Evolutionary conservation across 2,329 filamentous ascomycete species (phyloP).

Genomic region (Helotiales sp.): DNA sequence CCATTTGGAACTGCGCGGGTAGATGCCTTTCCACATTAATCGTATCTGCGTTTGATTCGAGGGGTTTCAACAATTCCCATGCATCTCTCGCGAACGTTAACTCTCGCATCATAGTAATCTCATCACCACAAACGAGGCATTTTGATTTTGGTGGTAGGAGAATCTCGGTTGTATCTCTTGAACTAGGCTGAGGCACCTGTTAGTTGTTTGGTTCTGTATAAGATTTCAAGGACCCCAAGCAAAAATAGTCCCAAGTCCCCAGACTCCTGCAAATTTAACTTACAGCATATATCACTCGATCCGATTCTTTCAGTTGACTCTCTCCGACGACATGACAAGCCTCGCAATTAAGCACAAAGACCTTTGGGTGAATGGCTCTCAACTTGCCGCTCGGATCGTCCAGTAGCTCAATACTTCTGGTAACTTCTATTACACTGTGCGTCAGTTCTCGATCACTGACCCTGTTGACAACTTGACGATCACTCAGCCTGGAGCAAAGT

Average conservation of each 20-base stretch:
- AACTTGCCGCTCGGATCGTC: slow-evolving; percentile 45
- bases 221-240: too few relatives aligned
- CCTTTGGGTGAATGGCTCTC: slow-evolving; percentile 40
- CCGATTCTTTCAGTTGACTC: slow-evolving; percentile 43
- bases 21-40: slow-evolving; percentile 48
- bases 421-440: slow-evolving; percentile 45
- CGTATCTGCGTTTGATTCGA: slow-evolving; percentile 47
- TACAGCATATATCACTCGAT: slow-evolving; percentile 41
- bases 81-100: slow-evolving; percentile 44
- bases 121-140: slow-evolving; percentile 44
- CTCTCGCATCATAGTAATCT: slow-evolving; percentile 46
- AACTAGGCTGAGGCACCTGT: not conserved
- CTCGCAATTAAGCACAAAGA: slow-evolving; percentile 47
- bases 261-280: slow-evolving; percentile 22
- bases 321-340: slow-evolving; percentile 46
- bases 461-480: slow-evolving; percentile 46
- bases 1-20: slow-evolving; percentile 45
- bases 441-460: slow-evolving; percentile 48
- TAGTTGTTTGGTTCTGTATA: not conserved
- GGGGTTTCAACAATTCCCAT: slow-evolving; percentile 46
- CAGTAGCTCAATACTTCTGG: slow-evolving; percentile 44
- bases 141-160: slow-evolving; percentile 40
- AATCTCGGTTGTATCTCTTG: slow-evolving; percentile 21
- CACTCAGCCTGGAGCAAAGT: slow-evolving; percentile 43
- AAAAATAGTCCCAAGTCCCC: too few relatives aligned